Evolutionary conservation across 1,284 basidiomycete species (phyloP), one percentile per base, ranked within the genome.

Genomic region (Apiotrichum mycotoxinovorans): DNA sequence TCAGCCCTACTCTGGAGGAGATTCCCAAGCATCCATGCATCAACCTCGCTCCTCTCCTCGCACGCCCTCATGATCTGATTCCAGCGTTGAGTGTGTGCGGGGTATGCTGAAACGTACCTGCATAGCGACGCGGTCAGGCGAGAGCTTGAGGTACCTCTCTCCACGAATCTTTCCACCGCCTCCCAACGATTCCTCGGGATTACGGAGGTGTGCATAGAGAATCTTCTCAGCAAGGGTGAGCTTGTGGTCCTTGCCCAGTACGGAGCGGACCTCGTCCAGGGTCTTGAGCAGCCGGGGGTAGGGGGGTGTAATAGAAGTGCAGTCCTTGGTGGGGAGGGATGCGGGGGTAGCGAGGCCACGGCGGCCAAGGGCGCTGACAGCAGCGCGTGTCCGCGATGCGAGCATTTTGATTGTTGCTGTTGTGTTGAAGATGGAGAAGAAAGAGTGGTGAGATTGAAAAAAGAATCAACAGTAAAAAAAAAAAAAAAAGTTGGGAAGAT

Each of bases 201-300:
- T 85, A 65, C 85, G 78, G 53, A 98, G 79, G 79, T 99, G 96
- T 67, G 91, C 87, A 78, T 97, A 98, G 45, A 99, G 82, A 50
- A 98, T 96, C 83, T 99, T 99, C 79, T 99, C 96, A 26, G 95
- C 89, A 18, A 99, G 82, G 1, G 94, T 94, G 58, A 98, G 80
- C 66, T 78, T 79, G 56, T 56, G 65, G 37, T 67, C 68, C 49
- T 58, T 60, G 20, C 89, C 89, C 66, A 98, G 81, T 51, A 89
- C 79, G 51, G 81, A 74, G 56, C 89, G 85, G 54, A 94, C 90
- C 52, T 78, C 79, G 50, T 83, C 80, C 56, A 98, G 84, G 49
- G 88, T 94, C 65, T 84, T 74, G 50, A 91, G 81, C 47, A 99
- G 82, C 57, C 80, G 79, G 10, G 83, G 67, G 79, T 98, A 99